Conservation (phyloP, 306 rosid species). For the Citrullus mucosospermus region DNA sequence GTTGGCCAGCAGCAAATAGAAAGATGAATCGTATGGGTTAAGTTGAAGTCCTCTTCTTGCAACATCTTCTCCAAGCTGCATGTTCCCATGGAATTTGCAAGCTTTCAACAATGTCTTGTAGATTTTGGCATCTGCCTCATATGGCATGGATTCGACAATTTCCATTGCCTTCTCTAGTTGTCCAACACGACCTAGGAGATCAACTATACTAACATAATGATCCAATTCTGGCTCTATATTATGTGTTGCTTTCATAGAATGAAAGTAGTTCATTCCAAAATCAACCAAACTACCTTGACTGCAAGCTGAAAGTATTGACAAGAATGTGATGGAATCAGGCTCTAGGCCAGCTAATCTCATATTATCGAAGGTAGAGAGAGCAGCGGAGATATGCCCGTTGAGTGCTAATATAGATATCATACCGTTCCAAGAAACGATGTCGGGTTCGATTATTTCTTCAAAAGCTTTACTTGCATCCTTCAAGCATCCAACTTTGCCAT, state of each 20-base stretch:
- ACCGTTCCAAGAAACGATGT: slow-evolving; percentile 52
- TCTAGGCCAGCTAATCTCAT: slow-evolving; percentile 48
- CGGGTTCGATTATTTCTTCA: slow-evolving; percentile 28
- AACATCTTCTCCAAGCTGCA: slow-evolving; percentile 48
- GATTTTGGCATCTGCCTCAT: slow-evolving; percentile 30
- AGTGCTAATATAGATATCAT: slow-evolving; percentile 47
- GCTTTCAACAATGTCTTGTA: slow-evolving; percentile 51
- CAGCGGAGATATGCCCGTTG: slow-evolving; percentile 24
- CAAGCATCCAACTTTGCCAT: slow-evolving; percentile 48
- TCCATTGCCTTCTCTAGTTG: slow-evolving; percentile 52
- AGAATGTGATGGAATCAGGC: slow-evolving; percentile 43
- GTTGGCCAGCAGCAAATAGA: slow-evolving; percentile 43
- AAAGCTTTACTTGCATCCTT: slow-evolving; percentile 40
- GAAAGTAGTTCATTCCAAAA: slow-evolving; percentile 40
- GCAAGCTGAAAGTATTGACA: slow-evolving; percentile 41
- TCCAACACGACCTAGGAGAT: slow-evolving; percentile 51
- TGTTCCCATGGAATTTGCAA: slow-evolving; percentile 40
- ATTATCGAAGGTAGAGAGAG: slow-evolving; percentile 53
- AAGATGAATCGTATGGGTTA: slow-evolving; percentile 45
- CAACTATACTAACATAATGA: slow-evolving; percentile 45
- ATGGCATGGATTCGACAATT: slow-evolving; percentile 43
- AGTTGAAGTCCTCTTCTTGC: slow-evolving; percentile 51
- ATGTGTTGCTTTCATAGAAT: slow-evolving; percentile 38
- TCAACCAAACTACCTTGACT: slow-evolving; percentile 49
- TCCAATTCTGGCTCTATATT: slow-evolving; percentile 30